Conservation (phyloP, 768 basidiomycete genomes). For the Boletus barrowsii region DNA sequence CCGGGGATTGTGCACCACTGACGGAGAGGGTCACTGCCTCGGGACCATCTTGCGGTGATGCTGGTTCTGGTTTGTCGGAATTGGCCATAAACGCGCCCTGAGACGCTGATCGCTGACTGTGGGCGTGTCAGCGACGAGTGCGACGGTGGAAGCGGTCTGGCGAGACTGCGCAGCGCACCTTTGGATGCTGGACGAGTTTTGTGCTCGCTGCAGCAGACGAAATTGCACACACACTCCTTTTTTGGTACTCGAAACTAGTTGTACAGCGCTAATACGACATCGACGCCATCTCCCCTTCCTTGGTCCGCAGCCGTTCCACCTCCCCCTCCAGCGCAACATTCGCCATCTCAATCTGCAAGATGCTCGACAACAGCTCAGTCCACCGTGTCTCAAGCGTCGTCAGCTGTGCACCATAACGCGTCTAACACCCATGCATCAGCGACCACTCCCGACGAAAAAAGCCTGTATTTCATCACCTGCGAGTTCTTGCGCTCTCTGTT, state of each 20-base stretch:
- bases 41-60: conserved; percentile 34
- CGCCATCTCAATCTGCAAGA: conserved; percentile 94
- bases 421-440: conserved; percentile 41
- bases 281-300: conserved; percentile 60
- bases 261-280: conserved; percentile 8
- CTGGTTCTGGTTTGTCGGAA: conserved; percentile 36
- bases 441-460: not conserved
- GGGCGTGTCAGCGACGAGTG: conserved; percentile 7
- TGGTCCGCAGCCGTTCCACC: conserved; percentile 55
- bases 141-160: not conserved
- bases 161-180: not conserved
- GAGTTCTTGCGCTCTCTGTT: conserved; percentile 86
- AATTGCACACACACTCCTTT: conserved; percentile 25
- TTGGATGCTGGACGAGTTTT: conserved; percentile 1
- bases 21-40: conserved; percentile 2
- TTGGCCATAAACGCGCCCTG: conserved; percentile 78
- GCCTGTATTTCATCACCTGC: conserved; percentile 48
- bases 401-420: conserved; percentile 73
- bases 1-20: conserved; percentile 15
- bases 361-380: conserved; percentile 88
- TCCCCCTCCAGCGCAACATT: conserved; percentile 86
- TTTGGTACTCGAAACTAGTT: conserved; percentile 8
- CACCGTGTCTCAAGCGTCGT: conserved; percentile 81
- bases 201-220: conserved; percentile 8
- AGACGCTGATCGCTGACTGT: not conserved